phyloP scores from a whole-genome alignment of 768 basidiomycete species.

The Tulasnella sp. region DNA sequence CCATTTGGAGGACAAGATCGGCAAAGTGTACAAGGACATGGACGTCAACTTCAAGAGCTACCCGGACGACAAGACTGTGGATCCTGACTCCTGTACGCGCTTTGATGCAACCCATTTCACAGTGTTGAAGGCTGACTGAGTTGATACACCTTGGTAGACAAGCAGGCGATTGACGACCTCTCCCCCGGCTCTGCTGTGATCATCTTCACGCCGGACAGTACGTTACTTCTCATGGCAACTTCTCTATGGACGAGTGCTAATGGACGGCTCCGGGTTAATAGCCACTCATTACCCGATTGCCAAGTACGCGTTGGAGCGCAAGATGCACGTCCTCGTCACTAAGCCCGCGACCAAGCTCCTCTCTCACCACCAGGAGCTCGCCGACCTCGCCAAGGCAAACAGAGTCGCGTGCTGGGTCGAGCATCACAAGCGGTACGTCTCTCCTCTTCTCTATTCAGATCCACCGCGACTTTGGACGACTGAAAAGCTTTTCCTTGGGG shows the following conservation, averaged over 20 bases:
- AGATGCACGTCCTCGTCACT: constrained; percentile 82
- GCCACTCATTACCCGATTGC: constrained; percentile 80
- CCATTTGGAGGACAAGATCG: constrained; percentile 76
- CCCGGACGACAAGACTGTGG: constrained; percentile 54
- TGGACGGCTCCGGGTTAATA: constrained; percentile 21
- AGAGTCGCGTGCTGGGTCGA: constrained; percentile 88
- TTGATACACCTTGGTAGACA: too few relatives aligned
- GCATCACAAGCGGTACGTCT: constrained; percentile 68
- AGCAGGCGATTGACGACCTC: constrained; percentile 64
- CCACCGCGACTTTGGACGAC: neutral
- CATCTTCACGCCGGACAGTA: constrained; percentile 87
- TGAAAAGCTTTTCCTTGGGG: constrained; percentile 18
- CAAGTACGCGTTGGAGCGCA: constrained; percentile 72
- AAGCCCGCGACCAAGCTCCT: constrained; percentile 87
- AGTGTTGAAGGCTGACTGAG: neutral
- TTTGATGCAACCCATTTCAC: neutral
- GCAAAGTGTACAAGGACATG: constrained; percentile 74
- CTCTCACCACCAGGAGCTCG: constrained; percentile 67
- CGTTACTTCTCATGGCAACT: constrained; percentile 21
- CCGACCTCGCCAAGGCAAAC: constrained; percentile 64
- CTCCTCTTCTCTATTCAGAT: neutral
- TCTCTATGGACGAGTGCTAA: neutral
- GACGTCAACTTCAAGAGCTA: constrained; percentile 75
- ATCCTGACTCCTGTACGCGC: constrained; percentile 71
- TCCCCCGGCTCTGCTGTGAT: constrained; percentile 79